phyloP scores from a whole-genome alignment of 495 filamentous ascomycete species.

The Penicillium dipodomyicola region DNA sequence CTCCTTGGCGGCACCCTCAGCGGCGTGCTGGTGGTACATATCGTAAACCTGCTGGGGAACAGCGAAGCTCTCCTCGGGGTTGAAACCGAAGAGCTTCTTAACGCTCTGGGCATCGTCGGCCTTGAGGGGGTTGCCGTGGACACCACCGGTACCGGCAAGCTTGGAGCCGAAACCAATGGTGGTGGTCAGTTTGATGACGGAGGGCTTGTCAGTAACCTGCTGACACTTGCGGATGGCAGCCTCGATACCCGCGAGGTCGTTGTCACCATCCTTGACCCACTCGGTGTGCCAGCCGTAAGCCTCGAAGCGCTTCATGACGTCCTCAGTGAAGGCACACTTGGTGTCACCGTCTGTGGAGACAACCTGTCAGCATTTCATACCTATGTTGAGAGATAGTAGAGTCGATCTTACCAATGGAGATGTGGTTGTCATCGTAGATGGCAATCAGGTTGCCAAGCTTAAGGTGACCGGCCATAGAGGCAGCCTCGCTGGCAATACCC shows the following conservation, averaged over 20 bases:
- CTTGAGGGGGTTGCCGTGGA: constrained; percentile 95
- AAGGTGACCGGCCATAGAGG: constrained; percentile 88
- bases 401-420: constrained; percentile 69
- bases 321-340: constrained; percentile 94
- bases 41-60: constrained; percentile 96
- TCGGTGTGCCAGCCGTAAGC: constrained; percentile 95
- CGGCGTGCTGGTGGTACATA: constrained; percentile 74
- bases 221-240: constrained; percentile 80
- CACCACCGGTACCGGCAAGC: constrained; percentile 87
- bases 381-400: neutral
- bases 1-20: constrained; percentile 85
- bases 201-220: constrained; percentile 91
- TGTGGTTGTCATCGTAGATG: constrained; percentile 98
- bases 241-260: constrained; percentile 85
- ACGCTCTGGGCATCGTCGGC: constrained; percentile 85
- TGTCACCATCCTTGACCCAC: constrained; percentile 84
- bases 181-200: constrained; percentile 94
- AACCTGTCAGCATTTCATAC: constrained; percentile 12
- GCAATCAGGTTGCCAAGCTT: constrained; percentile 96
- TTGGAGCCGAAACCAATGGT: constrained; percentile 97
- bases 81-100: constrained; percentile 93
- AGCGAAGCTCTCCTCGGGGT: constrained; percentile 88
- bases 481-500: constrained; percentile 92
- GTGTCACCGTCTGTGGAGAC: constrained; percentile 75
- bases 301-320: constrained; percentile 93